Evolutionary conservation across 2,329 filamentous ascomycete genomes (phyloP).

Genomic region (Neofusicoccum umdonicola): DNA sequence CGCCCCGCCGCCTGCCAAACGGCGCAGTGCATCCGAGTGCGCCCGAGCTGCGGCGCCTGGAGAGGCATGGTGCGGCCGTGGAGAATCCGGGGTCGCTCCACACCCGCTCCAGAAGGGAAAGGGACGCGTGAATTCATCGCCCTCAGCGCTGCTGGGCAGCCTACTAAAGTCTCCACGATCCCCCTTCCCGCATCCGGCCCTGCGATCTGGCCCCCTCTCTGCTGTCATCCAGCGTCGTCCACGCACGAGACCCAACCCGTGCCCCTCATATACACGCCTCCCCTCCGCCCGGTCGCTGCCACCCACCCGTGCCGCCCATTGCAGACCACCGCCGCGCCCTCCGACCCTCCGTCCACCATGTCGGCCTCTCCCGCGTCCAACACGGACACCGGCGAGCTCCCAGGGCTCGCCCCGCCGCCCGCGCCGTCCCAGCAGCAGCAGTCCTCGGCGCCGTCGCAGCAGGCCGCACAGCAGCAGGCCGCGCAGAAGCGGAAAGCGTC

Average conservation of each 20-base stretch:
- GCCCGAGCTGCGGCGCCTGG: constrained; percentile 7
- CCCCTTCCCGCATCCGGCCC: constrained; percentile 16
- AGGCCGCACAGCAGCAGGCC: constrained; percentile 6
- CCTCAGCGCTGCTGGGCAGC: background rate
- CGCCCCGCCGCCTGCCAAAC: constrained; percentile 10
- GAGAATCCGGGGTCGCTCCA: constrained; percentile 18
- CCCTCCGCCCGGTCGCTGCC: background rate
- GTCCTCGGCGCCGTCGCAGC: background rate
- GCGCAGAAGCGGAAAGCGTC: constrained; percentile 58
- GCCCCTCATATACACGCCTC: background rate
- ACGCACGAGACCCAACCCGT: constrained; percentile 1
- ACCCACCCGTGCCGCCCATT: background rate
- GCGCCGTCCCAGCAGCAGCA: background rate
- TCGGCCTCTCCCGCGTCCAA: constrained; percentile 16
- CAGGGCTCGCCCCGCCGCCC: background rate
- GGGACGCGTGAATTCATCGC: constrained; percentile 15
- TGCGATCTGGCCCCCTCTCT: constrained; percentile 7
- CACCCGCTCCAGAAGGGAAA: constrained; percentile 6
- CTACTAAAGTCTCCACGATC: constrained; percentile 18
- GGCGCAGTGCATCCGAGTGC: constrained; percentile 8
- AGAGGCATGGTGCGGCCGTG: constrained; percentile 4
- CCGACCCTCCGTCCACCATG: constrained; percentile 9
- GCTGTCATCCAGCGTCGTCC: background rate
- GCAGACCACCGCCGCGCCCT: background rate
- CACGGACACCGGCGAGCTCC: background rate